Evolutionary conservation across 108 stramenopile species (phyloP), one percentile per base, ranked within the genome.

Genomic region (Nitzschia inconspicua): DNA sequence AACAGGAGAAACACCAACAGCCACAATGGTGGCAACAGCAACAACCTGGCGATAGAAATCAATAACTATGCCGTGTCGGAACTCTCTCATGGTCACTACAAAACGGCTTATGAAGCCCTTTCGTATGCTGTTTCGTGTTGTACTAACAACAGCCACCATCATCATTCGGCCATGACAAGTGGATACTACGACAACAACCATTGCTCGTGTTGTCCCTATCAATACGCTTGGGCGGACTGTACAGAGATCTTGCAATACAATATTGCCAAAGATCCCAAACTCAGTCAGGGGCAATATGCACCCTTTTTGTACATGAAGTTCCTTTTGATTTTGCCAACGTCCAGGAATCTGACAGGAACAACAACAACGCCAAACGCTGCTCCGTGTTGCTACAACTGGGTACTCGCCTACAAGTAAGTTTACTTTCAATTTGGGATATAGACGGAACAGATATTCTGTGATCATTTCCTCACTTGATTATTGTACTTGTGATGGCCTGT

Each of bases 341-440:
- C n/a, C n/a, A n/a, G n/a, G n/a, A 6, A 20, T 61, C 11, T 28
- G 41, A 18, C 32, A 43, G 2, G 57, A 58, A 27, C n/a, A n/a
- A n/a, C n/a, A 35, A 35, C 19, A 19, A 19, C 34, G 25, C 14
- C 6, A 22, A 32, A 29, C 6, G 25, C 13, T 61, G 60, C 24
- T 44, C 60, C 7, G n/a, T 61, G 60, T 36, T 46, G 60, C 0
- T 61, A 46, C 23, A 34, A 46, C 4, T 61, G 60, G 60, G 60
- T 61, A 25, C 16, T 61, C 7, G 47, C 47, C 47, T 61, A 61
- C 60, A 61, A 61, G n/a, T n/a, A n/a, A n/a, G n/a, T n/a, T n/a
- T n/a, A n/a, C n/a, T n/a, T n/a, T n/a, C n/a, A n/a, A n/a, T n/a
- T n/a, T n/a, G n/a, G n/a, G n/a, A n/a, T n/a, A n/a, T n/a, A n/a